phyloP scores from a whole-genome alignment of 2,329 filamentous ascomycete species.

The Bimuria novae-zelandiae region DNA sequence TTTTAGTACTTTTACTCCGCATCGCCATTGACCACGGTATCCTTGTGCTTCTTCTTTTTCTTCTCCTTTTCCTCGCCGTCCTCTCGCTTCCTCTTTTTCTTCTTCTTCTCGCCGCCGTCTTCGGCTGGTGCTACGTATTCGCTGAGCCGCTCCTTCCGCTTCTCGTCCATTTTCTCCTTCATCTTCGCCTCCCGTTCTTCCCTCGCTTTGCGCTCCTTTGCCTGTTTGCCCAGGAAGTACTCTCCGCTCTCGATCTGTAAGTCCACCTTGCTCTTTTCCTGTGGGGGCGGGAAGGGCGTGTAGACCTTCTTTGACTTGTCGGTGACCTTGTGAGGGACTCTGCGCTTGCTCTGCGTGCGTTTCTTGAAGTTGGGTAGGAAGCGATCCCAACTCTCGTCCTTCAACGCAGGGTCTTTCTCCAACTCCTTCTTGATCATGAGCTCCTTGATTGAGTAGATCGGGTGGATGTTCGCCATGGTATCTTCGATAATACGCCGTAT shows the following conservation, averaged over 20 bases:
- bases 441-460: slow-evolving; percentile 67
- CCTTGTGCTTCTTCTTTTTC: slow-evolving; percentile 40
- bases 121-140: slow-evolving; percentile 90
- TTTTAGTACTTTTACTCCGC: slow-evolving; percentile 15
- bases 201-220: slow-evolving; percentile 81
- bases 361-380: slow-evolving; percentile 98
- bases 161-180: slow-evolving; percentile 84
- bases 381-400: slow-evolving; percentile 89
- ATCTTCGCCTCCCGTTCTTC: slow-evolving; percentile 84
- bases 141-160: slow-evolving; percentile 79
- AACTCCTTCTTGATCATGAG: slow-evolving; percentile 93
- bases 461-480: slow-evolving; percentile 94
- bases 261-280: slow-evolving; percentile 99
- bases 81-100: slow-evolving; percentile 50
- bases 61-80: slow-evolving; percentile 56
- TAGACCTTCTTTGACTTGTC: slow-evolving; percentile 95
- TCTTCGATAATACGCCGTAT: slow-evolving; percentile 83
- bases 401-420: slow-evolving; percentile 84
- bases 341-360: slow-evolving; percentile 82
- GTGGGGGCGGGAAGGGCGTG: slow-evolving; percentile 94
- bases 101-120: slow-evolving; percentile 59
- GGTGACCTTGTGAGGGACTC: slow-evolving; percentile 79
- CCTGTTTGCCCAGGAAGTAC: slow-evolving; percentile 92
- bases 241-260: slow-evolving; percentile 97
- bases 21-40: slow-evolving; percentile 35